phyloP scores from a whole-genome alignment of 106 monocot genomes.

The Apostasia ramifera region DNA sequence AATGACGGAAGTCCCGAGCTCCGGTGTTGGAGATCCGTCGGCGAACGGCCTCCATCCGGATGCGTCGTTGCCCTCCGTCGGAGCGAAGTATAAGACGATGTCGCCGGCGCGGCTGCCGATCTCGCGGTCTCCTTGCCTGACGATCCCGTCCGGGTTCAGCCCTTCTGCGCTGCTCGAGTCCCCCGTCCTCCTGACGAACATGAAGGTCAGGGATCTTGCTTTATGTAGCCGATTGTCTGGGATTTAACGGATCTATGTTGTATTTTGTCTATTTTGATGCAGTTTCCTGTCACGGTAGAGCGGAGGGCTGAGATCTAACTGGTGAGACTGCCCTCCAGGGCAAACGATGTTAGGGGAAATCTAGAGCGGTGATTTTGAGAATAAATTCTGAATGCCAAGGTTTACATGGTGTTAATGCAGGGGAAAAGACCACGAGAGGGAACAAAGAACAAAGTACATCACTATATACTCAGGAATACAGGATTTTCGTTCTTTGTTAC shows the following conservation, averaged over 20 bases:
- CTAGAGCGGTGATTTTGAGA: too few relatives aligned
- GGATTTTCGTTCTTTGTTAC: too few relatives aligned
- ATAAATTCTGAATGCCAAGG: too few relatives aligned
- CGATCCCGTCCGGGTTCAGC: conserved; percentile 59
- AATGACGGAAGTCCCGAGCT: conserved; percentile 8
- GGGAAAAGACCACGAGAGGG: too few relatives aligned
- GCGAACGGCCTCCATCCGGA: conserved; percentile 5
- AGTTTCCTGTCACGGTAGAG: too few relatives aligned
- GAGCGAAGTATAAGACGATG: conserved; percentile 66
- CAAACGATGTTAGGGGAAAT: too few relatives aligned
- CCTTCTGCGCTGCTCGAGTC: conserved; percentile 75
- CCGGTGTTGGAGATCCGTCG: conserved; percentile 13
- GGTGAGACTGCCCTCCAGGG: too few relatives aligned
- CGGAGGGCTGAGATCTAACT: too few relatives aligned
- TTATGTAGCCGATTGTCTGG: not conserved
- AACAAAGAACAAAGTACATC: too few relatives aligned
- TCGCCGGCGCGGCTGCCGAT: conserved; percentile 69
- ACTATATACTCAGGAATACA: too few relatives aligned
- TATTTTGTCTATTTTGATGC: too few relatives aligned
- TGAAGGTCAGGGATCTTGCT: conserved; percentile 41
- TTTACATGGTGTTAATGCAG: too few relatives aligned
- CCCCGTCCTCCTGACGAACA: conserved; percentile 73
- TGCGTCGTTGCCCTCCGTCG: conserved; percentile 1
- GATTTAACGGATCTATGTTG: not conserved
- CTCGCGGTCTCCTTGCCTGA: conserved; percentile 52